These are phyloP conservation scores for Anaeromyces robustus DNA, from an alignment of 192 early-diverging fungal species.

Conservation along the genomic window DNA sequence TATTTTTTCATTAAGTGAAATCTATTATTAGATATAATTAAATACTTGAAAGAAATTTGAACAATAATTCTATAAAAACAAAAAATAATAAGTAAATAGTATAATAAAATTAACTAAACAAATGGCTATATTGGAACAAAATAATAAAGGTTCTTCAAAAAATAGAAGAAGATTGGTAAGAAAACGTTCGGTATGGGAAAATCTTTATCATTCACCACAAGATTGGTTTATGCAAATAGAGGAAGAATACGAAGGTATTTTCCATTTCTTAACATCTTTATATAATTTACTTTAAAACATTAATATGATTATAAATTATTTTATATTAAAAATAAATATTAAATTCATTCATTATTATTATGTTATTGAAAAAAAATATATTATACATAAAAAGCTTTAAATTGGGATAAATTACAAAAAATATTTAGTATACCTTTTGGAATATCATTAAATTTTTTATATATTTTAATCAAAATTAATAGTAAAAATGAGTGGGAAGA, in stretches of 20 bases:
- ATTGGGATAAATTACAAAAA: background rate
- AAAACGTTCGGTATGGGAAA: background rate
- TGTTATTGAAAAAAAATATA: too few species aligned
- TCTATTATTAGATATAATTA: too few species aligned
- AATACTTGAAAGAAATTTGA: too few species aligned
- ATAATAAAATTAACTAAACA: too few species aligned
- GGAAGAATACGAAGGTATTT: background rate
- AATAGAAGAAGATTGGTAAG: background rate
- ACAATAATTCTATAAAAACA: too few species aligned
- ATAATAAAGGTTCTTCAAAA: background rate
- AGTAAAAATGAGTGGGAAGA: background rate
- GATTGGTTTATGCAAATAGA: background rate
- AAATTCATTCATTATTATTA: too few species aligned
- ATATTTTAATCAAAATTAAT: background rate
- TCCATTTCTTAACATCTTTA: background rate
- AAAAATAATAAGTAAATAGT: too few species aligned
- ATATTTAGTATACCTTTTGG: background rate
- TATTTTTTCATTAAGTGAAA: too few species aligned
- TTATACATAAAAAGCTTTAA: background rate
- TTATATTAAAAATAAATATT: too few species aligned
- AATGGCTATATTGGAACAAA: background rate
- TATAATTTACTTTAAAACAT: too few species aligned
- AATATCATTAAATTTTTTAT: background rate
- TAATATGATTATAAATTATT: too few species aligned
- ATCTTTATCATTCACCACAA: background rate